Conservation (phyloP, 2,329 filamentous ascomycete species). For the Fusarium vanettenii region DNA sequence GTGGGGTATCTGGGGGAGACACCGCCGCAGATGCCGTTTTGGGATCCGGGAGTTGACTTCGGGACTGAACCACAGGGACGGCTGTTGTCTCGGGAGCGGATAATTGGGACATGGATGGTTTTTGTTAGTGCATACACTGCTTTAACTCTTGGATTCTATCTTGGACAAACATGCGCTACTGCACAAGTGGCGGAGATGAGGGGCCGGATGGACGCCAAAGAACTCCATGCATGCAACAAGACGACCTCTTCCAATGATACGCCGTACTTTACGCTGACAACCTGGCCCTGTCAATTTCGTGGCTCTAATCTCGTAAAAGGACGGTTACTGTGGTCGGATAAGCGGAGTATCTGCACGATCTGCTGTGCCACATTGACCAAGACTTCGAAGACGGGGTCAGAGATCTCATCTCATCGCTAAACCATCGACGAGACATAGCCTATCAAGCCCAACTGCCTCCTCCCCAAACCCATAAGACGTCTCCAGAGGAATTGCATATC, state of each 20-base stretch:
- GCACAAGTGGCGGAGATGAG: constrained; percentile 6
- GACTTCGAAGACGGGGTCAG: background rate
- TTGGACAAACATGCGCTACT: background rate
- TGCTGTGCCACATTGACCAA: background rate
- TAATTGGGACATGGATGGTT: background rate
- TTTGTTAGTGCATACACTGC: background rate
- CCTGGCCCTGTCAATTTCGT: constrained; percentile 1
- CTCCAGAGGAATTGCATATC: background rate
- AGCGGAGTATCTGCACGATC: background rate
- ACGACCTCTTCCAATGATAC: constrained; percentile 12
- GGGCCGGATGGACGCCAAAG: constrained; percentile 5
- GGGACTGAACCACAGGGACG: constrained; percentile 39
- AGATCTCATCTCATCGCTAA: background rate
- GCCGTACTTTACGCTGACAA: constrained; percentile 4
- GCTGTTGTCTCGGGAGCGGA: constrained; percentile 40
- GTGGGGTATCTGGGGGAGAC: constrained; percentile 43
- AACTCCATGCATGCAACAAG: constrained; percentile 21
- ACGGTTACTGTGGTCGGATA: constrained; percentile 1
- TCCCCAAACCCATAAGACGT: background rate
- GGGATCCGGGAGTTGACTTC: constrained; percentile 45
- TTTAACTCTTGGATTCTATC: background rate
- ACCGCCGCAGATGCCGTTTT: constrained; percentile 40
- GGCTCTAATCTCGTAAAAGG: background rate
- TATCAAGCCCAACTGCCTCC: background rate
- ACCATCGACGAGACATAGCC: background rate